A percentile compares a stretch with the other conserved stretches of the same genome.
phyloP scores from a whole-genome alignment of 1,284 basidiomycete species.

The Coniferiporia sulphurascens region DNA sequence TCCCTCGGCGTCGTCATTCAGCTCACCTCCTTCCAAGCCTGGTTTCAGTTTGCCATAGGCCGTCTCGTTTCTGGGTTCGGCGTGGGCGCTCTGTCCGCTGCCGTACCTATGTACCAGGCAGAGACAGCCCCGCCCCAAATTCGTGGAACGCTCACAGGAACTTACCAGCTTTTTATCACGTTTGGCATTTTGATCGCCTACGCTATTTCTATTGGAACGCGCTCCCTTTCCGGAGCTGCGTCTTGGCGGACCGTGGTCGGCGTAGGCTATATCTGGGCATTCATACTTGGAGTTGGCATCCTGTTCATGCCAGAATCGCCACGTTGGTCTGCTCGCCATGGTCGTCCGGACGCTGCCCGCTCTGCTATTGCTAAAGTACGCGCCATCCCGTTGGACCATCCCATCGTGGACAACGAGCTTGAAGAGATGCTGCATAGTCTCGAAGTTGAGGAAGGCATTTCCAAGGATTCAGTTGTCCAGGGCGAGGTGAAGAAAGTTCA shows the following conservation, averaged over 20 bases:
- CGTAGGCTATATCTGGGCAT: conserved; percentile 66
- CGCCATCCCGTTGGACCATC: conserved; percentile 44
- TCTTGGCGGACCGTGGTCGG: conserved; percentile 70
- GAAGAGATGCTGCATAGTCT: conserved; percentile 47
- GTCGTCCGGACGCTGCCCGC: conserved; percentile 48
- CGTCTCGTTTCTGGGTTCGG: conserved; percentile 64
- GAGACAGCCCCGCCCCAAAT: conserved; percentile 76
- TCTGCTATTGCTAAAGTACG: conserved; percentile 50
- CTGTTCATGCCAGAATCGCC: conserved; percentile 75
- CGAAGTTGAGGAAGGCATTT: conserved; percentile 27
- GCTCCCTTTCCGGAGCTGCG: conserved; percentile 40
- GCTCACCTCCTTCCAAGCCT: conserved; percentile 41
- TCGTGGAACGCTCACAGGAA: conserved; percentile 67
- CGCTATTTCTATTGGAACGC: conserved; percentile 55
- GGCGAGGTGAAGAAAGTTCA: conserved; percentile 29
- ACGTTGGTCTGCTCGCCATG: conserved; percentile 56
- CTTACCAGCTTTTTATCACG: conserved; percentile 74
- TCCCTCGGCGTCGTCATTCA: conserved; percentile 68
- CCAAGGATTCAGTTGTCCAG: conserved; percentile 38
- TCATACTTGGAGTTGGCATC: conserved; percentile 64
- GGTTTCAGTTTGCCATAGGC: conserved; percentile 67
- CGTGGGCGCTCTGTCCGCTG: conserved; percentile 69
- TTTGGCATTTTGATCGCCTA: conserved; percentile 71
- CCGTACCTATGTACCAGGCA: conserved; percentile 77
- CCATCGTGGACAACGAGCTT: conserved; percentile 43